Evolutionary conservation across 176 grass and related monocot genomes (phyloP).

Genomic region (Avena insularis): DNA sequence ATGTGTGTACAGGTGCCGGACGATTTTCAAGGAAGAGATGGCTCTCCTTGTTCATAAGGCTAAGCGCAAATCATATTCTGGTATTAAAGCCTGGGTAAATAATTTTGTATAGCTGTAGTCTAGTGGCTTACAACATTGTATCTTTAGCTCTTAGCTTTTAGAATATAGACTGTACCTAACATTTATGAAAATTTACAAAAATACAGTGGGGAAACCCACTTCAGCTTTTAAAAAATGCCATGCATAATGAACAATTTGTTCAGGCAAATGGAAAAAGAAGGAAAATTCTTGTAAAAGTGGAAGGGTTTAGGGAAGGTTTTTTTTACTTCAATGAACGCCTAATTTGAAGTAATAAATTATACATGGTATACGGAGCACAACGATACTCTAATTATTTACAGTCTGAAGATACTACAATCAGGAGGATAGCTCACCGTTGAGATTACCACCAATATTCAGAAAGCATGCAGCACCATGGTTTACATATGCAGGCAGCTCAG

Average conservation of each 20-base stretch:
- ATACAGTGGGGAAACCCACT: no score
- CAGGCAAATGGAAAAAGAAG: not conserved
- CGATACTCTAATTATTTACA: constrained; percentile 1
- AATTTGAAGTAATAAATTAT: constrained; percentile 29
- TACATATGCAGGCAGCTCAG: constrained; percentile 76
- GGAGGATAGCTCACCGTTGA: constrained; percentile 56
- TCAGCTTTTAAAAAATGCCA: not conserved
- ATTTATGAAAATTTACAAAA: no score
- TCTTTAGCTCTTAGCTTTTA: no score
- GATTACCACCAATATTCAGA: constrained; percentile 79
- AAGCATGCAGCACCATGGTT: constrained; percentile 83
- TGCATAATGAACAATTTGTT: constrained; percentile 27
- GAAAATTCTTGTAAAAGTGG: not conserved
- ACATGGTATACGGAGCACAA: constrained; percentile 25
- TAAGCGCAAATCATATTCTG: no score
- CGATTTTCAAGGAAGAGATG: no score
- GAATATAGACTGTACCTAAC: no score
- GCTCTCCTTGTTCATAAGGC: no score
- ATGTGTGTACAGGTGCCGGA: no score
- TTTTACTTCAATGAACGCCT: not conserved
- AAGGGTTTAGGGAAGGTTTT: constrained; percentile 6
- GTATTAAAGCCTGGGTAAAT: no score
- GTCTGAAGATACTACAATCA: constrained; percentile 36
- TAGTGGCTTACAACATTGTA: no score
- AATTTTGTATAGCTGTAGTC: no score